A percentile compares a stretch with the other conserved stretches of the same genome.
Evolutionary conservation across 2,329 filamentous ascomycete species (phyloP).

Genomic region (Furcasterigmium furcatum): DNA sequence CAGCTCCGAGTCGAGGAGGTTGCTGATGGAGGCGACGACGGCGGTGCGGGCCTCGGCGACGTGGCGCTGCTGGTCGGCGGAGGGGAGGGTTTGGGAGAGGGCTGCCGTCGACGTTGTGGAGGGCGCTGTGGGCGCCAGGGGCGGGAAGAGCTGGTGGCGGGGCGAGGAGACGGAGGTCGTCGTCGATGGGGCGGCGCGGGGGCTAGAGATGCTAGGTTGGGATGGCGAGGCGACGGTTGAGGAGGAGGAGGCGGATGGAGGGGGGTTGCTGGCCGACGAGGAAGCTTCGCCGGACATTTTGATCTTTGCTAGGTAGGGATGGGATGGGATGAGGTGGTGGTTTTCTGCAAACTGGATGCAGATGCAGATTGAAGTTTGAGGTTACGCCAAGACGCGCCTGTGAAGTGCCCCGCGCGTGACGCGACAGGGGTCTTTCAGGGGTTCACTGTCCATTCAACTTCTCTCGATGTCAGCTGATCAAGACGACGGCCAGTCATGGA

Average conservation of each 20-base stretch:
- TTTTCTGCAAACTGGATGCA: too few species aligned
- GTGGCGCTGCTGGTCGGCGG: constrained; percentile 39
- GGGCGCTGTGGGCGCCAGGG: neutral
- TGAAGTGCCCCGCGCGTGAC: neutral
- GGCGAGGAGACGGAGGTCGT: constrained; percentile 10
- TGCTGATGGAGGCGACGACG: constrained; percentile 62
- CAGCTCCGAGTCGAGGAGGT: constrained; percentile 67
- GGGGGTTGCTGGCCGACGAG: neutral
- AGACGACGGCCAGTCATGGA: too few species aligned
- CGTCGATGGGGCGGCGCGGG: constrained; percentile 6
- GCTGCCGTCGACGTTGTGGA: neutral
- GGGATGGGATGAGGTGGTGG: neutral
- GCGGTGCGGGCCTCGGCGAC: constrained; percentile 56
- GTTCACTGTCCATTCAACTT: too few species aligned
- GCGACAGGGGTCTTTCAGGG: neutral
- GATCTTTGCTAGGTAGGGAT: too few species aligned
- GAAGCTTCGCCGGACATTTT: neutral
- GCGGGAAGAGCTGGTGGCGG: constrained; percentile 1
- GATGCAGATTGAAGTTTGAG: too few species aligned
- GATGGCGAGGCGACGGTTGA: constrained; percentile 1
- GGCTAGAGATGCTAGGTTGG: constrained; percentile 10
- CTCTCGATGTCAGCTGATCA: too few species aligned
- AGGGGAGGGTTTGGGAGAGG: neutral
- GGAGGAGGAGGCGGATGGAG: neutral
- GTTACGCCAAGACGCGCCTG: too few species aligned